Percentiles rank a stretch among this genome's conserved stretches.
phyloP scores from a whole-genome alignment of 225 moss, liverwort and hornwort genomes.

The Sphagnum tenellum region DNA sequence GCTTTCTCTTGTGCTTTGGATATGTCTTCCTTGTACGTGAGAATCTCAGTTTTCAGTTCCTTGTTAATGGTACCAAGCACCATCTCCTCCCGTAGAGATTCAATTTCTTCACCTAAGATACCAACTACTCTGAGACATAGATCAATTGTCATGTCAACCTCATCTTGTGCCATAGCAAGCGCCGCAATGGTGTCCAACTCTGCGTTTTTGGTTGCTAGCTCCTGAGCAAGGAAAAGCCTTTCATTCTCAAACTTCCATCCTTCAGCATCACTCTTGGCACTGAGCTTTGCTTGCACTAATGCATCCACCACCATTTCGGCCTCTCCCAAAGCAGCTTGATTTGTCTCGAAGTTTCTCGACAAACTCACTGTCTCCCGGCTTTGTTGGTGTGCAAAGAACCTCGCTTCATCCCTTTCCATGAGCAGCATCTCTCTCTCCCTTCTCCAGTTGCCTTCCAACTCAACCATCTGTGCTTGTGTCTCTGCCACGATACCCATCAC shows the following conservation, averaged over 20 bases:
- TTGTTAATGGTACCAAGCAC: slow-evolving; percentile 4
- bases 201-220: slow-evolving; percentile 12
- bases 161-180: slow-evolving; percentile 21
- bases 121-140: slow-evolving; percentile 9
- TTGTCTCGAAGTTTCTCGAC: slow-evolving; percentile 40
- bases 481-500: slow-evolving; percentile 25
- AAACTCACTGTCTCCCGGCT: slow-evolving; percentile 39
- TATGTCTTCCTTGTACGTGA: slow-evolving; percentile 1
- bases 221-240: slow-evolving; percentile 23
- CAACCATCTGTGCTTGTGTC: slow-evolving; percentile 30
- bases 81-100: slow-evolving; percentile 14
- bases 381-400: slow-evolving; percentile 42
- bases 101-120: slow-evolving; percentile 7
- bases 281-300: slow-evolving; percentile 53
- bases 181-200: slow-evolving; percentile 28
- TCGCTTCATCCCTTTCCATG: slow-evolving; percentile 39
- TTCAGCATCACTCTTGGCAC: slow-evolving; percentile 36
- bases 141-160: slow-evolving; percentile 9
- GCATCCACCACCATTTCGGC: slow-evolving; percentile 50
- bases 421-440: slow-evolving; percentile 37
- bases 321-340: slow-evolving; percentile 48
- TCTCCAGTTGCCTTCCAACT: slow-evolving; percentile 35
- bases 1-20: slow-evolving; percentile 7
- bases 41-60: slow-evolving; percentile 4
- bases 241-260: slow-evolving; percentile 42